These are phyloP conservation scores for Protomyces macrosporus DNA, from an alignment of 1,139 yeast species.

Conservation along the genomic window DNA sequence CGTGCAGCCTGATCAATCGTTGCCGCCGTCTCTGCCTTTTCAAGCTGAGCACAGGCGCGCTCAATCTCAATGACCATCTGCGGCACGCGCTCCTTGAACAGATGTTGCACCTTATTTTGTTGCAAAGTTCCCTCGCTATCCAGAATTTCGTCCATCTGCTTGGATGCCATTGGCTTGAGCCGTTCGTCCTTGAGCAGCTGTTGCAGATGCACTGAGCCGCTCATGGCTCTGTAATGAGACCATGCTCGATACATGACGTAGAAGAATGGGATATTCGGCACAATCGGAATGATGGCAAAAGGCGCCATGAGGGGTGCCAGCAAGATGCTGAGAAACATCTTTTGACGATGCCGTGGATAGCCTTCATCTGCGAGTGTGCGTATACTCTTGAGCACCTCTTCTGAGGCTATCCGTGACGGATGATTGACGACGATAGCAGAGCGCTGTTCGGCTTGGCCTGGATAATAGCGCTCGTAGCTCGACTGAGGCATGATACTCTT, in stretches of 20 bases:
- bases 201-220: conserved; percentile 10
- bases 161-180: neutral
- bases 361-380: conserved; percentile 12
- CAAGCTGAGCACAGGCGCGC: conserved; percentile 13
- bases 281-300: conserved; percentile 59
- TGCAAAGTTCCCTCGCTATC: conserved; percentile 4
- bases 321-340: conserved; percentile 17
- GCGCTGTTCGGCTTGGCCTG: neutral
- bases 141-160: conserved; percentile 1
- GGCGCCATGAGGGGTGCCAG: conserved; percentile 61
- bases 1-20: neutral
- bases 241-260: conserved; percentile 65
- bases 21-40: neutral
- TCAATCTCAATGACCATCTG: conserved; percentile 18
- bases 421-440: neutral
- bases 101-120: neutral
- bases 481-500: conserved; percentile 25
- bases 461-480: conserved; percentile 16
- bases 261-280: conserved; percentile 77
- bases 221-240: conserved; percentile 55
- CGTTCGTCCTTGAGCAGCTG: conserved; percentile 7
- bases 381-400: neutral
- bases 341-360: conserved; percentile 22
- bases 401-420: neutral
- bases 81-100: conserved; percentile 1